Base-by-base conservation (phyloP, 768 basidiomycete species). In the Panellus pusillus region DNA sequence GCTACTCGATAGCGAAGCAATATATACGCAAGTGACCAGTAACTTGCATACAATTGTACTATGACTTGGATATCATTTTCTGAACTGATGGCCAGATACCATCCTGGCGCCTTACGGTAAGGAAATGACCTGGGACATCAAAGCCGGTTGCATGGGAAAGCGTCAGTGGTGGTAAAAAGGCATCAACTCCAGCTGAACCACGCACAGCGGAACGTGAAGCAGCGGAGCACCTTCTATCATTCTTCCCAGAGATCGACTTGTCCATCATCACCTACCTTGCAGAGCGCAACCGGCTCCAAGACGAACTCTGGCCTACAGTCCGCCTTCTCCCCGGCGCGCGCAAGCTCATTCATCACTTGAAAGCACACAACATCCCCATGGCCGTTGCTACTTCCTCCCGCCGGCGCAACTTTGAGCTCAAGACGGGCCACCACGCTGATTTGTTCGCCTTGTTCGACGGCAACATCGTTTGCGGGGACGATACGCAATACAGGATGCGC, bases 91-190 rank as follows among this genome's bases (percentile, higher is more conserved):
- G 27, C 54, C 59, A 88, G 90, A 93, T 71, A 77, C 82, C 24
- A 85, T 92, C 46, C 80, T 95, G 17, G 81, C 75, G 15, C 76
- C 74, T 11, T 85, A 87, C 63, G 90, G 89, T 24, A 84, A 83
- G 56, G 71, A 80, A 57, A 89, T 93, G 86, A 89, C 88, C 3
- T 92, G 90, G 90, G 86, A 89, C 52, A 90, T 93, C 52, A 92
- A 93, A 65, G 84, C 88, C n/a, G 88, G 86, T 0, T 80, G 88
- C 52, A 93, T 93, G 91, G 91, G 91, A 50, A 89, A 87, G 75
- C 81, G 91, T 90, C 44, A 50, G 76, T 40, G 28, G 44, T 43
- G 46, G 36, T 29, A 9, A 48, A 35, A 18, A 13, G 13, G 9
- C 9, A 9, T 35, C 8, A 11, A 14, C 9, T 35, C 32, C 14